phyloP scores from a whole-genome alignment of 345 rosid genomes.

The Sonneratia caseolaris region DNA sequence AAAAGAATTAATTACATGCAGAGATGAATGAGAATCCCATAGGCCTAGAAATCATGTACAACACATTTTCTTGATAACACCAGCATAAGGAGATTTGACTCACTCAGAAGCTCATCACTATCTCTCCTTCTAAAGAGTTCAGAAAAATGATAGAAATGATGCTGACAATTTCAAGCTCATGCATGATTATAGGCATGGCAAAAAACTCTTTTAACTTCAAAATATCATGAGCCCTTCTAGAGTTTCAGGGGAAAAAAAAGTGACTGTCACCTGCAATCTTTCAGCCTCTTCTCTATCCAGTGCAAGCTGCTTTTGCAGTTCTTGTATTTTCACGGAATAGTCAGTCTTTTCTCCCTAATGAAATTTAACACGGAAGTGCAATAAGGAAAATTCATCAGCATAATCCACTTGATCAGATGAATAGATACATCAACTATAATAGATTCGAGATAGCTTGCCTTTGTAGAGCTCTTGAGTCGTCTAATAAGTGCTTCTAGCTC shows the following conservation, averaged over 20 bases:
- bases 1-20: neutral
- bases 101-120: neutral
- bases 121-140: neutral
- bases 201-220: neutral
- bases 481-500: conserved; percentile 72
- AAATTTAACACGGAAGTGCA: conserved; percentile 1
- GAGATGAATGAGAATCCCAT: neutral
- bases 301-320: conserved; percentile 72
- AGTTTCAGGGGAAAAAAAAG: neutral
- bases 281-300: conserved; percentile 85
- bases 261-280: conserved; percentile 52
- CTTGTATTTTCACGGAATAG: conserved; percentile 69
- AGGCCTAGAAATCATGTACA: too few relatives aligned
- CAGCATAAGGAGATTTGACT: neutral
- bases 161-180: neutral
- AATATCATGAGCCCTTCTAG: neutral
- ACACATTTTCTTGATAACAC: neutral
- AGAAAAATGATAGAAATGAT: neutral
- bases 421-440: neutral
- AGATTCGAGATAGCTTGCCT: conserved; percentile 29
- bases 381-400: neutral
- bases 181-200: neutral
- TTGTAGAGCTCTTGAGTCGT: conserved; percentile 49
- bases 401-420: neutral
- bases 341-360: conserved; percentile 70